phyloP scores from a whole-genome alignment of 768 basidiomycete genomes.

The Hypholoma sublateritium region DNA sequence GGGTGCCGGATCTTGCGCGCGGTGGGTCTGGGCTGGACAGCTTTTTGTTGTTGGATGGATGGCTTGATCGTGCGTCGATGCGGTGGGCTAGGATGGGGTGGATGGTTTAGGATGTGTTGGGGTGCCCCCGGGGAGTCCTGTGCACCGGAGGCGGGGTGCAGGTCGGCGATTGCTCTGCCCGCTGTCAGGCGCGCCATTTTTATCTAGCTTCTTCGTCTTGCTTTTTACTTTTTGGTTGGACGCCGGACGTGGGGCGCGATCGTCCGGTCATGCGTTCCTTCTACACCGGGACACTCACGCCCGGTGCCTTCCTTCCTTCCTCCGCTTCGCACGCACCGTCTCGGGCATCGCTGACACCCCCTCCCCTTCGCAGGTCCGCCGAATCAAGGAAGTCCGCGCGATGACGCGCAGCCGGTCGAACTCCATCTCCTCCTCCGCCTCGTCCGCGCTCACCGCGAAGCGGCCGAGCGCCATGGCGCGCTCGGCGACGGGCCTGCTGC shows the following conservation, averaged over 20 bases:
- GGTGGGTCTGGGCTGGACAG: no score
- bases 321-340: neutral
- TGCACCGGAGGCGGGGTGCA: no score
- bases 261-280: no score
- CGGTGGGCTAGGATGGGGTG: no score
- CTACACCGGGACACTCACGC: neutral
- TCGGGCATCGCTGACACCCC: neutral
- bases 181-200: no score
- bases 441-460: slow-evolving; percentile 19
- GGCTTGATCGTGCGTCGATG: no score
- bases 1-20: neutral
- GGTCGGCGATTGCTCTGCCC: no score
- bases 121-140: neutral
- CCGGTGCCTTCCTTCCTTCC: neutral
- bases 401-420: slow-evolving; percentile 38
- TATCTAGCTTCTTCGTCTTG: neutral
- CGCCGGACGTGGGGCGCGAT: no score
- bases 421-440: slow-evolving; percentile 29
- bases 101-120: neutral
- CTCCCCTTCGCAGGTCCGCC: slow-evolving; percentile 51
- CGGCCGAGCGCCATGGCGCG: slow-evolving; percentile 32
- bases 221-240: no score
- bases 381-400: slow-evolving; percentile 63
- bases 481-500: slow-evolving; percentile 13
- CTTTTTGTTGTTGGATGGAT: no score